Conservation (phyloP, 345 rosid genomes). For the Triadica sebifera region DNA sequence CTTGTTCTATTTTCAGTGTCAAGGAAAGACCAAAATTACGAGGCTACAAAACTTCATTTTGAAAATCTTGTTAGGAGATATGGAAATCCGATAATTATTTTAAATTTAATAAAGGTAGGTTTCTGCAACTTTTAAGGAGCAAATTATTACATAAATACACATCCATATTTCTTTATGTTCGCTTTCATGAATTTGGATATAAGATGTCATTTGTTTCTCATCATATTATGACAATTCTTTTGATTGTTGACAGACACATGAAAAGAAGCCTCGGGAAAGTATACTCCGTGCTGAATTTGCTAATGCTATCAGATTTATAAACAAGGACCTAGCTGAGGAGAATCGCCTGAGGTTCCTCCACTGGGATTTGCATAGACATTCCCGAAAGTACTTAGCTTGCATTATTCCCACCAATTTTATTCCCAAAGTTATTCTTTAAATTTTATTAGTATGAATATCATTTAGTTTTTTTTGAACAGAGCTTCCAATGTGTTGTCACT, state of each 20-base stretch:
- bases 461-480: slow-evolving; percentile 41
- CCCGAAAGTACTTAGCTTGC: slow-evolving; percentile 53
- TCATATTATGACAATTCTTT: slow-evolving; percentile 13
- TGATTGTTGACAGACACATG: slow-evolving; percentile 54
- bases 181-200: slow-evolving; percentile 11
- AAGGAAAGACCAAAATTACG: slow-evolving; percentile 62
- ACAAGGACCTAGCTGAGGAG: slow-evolving; percentile 57
- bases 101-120: slow-evolving; percentile 85
- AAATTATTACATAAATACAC: not conserved
- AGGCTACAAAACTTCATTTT: slow-evolving; percentile 90
- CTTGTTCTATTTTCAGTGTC: slow-evolving; percentile 54
- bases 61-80: slow-evolving; percentile 86
- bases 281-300: slow-evolving; percentile 82
- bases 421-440: not conserved
- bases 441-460: slow-evolving; percentile 8
- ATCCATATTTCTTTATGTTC: slow-evolving; percentile 2
- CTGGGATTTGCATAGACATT: slow-evolving; percentile 81
- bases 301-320: slow-evolving; percentile 65
- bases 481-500: slow-evolving; percentile 66
- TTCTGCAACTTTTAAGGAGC: not conserved
- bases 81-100: slow-evolving; percentile 81
- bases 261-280: slow-evolving; percentile 88
- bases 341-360: slow-evolving; percentile 73
- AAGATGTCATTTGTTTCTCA: slow-evolving; percentile 21
- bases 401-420: not conserved